Evolutionary conservation across 1,139 yeast species (phyloP).

Genomic region (Debaryomyces fabryi): DNA sequence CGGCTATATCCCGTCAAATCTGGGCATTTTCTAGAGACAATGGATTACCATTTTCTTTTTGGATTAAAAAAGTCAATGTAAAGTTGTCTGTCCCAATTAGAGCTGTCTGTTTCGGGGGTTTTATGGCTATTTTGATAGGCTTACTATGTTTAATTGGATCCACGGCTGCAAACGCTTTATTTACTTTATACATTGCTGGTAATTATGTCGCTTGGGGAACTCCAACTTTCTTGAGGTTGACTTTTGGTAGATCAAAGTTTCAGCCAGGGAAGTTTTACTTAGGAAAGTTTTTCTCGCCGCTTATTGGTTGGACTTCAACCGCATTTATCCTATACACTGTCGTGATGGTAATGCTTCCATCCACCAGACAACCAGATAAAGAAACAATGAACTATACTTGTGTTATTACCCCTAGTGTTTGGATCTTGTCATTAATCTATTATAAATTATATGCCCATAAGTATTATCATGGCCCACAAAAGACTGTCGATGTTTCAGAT

Average conservation of each 20-base stretch:
- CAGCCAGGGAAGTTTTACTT: conserved; percentile 64
- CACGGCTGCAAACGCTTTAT: conserved; percentile 60
- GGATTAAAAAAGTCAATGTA: conserved; percentile 51
- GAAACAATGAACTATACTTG: conserved; percentile 61
- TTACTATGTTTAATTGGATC: conserved; percentile 55
- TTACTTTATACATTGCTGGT: conserved; percentile 60
- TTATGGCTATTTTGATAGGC: conserved; percentile 47
- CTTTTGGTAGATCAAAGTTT: conserved; percentile 49
- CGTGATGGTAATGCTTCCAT: conserved; percentile 51
- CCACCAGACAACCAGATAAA: conserved; percentile 35
- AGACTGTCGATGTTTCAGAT: background rate
- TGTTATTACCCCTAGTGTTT: conserved; percentile 49
- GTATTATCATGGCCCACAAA: background rate
- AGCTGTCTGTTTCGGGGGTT: conserved; percentile 53
- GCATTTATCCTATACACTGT: conserved; percentile 40
- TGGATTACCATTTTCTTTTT: conserved; percentile 13
- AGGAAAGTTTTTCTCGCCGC: conserved; percentile 17
- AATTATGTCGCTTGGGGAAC: conserved; percentile 62
- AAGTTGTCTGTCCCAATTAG: conserved; percentile 53
- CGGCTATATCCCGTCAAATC: conserved; percentile 42
- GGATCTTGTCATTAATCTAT: conserved; percentile 46
- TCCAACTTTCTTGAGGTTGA: conserved; percentile 54
- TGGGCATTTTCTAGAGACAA: conserved; percentile 25
- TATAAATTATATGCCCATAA: conserved; percentile 46
- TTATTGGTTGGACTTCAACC: conserved; percentile 43